These are phyloP conservation scores for Pisolithus microcarpus DNA, from an alignment of 768 basidiomycete genomes.

Conservation along the genomic window DNA sequence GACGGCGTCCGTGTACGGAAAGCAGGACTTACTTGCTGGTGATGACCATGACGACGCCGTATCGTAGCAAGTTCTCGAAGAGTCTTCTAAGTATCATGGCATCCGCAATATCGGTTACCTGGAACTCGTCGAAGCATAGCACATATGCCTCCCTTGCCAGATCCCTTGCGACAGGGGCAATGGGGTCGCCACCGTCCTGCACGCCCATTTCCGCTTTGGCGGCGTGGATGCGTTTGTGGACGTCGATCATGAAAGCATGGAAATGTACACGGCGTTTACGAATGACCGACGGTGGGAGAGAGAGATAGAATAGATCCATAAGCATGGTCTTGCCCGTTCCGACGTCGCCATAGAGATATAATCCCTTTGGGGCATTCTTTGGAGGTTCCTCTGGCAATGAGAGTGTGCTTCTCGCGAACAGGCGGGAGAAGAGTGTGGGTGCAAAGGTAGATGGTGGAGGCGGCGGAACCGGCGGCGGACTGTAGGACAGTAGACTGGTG, in stretches of 20 bases:
- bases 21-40: conserved; percentile 83
- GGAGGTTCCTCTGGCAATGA: conserved; percentile 30
- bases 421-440: conserved; percentile 16
- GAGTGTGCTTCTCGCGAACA: conserved; percentile 21
- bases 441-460: conserved; percentile 26
- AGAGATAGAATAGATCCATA: conserved; percentile 94
- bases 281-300: conserved; percentile 58
- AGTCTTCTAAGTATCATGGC: conserved; percentile 95
- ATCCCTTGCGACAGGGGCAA: conserved; percentile 80
- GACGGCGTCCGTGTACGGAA: background rate
- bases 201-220: conserved; percentile 67
- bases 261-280: conserved; percentile 91
- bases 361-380: conserved; percentile 64
- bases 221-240: conserved; percentile 86
- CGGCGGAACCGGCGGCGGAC: conserved; percentile 54
- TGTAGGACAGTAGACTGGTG: conserved; percentile 59
- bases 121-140: conserved; percentile 97
- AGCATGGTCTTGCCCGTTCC: conserved; percentile 99
- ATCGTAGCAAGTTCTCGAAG: conserved; percentile 76
- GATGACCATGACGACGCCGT: conserved; percentile 90
- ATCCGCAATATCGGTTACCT: conserved; percentile 97
- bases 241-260: conserved; percentile 99
- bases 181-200: conserved; percentile 61
- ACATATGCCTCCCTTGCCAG: conserved; percentile 79
- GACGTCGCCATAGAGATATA: conserved; percentile 95